These are phyloP conservation scores for Pichia sporocuriosa DNA, from an alignment of 805 yeast species.

Conservation along the genomic window DNA sequence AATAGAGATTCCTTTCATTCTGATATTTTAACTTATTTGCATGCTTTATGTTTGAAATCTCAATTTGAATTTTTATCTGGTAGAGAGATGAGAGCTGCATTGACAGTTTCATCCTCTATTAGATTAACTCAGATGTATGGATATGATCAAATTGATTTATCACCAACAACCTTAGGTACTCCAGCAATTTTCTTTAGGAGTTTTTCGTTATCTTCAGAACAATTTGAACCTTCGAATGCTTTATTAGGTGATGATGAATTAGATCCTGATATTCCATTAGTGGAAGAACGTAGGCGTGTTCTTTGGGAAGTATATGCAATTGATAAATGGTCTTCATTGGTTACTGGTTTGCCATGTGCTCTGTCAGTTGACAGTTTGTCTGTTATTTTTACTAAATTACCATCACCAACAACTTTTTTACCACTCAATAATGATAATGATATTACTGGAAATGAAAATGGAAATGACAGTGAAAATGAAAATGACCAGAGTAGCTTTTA, in stretches of 20 bases:
- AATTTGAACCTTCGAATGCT: constrained; percentile 9
- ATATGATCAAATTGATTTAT: constrained; percentile 26
- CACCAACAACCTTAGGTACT: constrained; percentile 15
- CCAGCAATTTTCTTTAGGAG: constrained; percentile 17
- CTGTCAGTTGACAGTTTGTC: constrained; percentile 23
- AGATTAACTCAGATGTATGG: constrained; percentile 26
- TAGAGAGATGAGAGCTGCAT: constrained; percentile 24
- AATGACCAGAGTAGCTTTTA: constrained; percentile 15
- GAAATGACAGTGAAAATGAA: background rate
- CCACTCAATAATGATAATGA: constrained; percentile 11
- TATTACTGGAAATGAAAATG: background rate
- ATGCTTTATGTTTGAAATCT: constrained; percentile 21
- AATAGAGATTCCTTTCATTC: constrained; percentile 13
- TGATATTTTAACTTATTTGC: constrained; percentile 22
- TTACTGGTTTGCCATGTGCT: constrained; percentile 28
- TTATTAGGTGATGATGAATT: constrained; percentile 18
- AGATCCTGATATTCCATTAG: constrained; percentile 21
- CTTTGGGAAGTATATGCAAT: constrained; percentile 28
- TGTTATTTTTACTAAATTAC: constrained; percentile 26
- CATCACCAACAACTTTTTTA: constrained; percentile 25
- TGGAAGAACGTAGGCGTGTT: constrained; percentile 27
- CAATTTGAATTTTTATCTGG: constrained; percentile 23
- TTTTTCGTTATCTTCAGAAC: constrained; percentile 8
- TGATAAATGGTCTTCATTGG: constrained; percentile 29
- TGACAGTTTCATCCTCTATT: constrained; percentile 22